Conservation (phyloP, 306 rosid genomes). For the Vigna hirtella region DNA sequence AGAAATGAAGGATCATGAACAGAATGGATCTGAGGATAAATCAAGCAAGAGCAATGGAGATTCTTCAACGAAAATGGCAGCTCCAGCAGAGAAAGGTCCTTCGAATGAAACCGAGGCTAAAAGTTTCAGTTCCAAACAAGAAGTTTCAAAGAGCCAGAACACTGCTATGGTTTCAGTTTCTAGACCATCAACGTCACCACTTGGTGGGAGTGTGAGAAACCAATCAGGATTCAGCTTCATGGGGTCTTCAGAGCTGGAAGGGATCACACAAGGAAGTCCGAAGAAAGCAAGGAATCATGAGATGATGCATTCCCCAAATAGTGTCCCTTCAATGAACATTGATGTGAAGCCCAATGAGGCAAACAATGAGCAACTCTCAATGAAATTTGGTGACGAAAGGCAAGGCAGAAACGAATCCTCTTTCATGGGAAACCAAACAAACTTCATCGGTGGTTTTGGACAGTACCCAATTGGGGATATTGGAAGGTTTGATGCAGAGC, state of each 20-base stretch:
- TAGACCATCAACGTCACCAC: slow-evolving; percentile 60
- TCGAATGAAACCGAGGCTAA: slow-evolving; percentile 49
- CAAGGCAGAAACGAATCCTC: slow-evolving; percentile 85
- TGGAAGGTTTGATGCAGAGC: slow-evolving; percentile 83
- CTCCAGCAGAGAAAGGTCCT: slow-evolving; percentile 54
- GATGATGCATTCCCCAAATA: slow-evolving; percentile 56
- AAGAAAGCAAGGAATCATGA: slow-evolving; percentile 78
- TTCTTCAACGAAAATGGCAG: slow-evolving; percentile 59
- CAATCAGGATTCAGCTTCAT: slow-evolving; percentile 81
- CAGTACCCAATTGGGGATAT: slow-evolving; percentile 94
- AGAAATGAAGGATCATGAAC: slow-evolving; percentile 90
- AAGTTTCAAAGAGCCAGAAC: slow-evolving; percentile 53
- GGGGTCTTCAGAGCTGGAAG: slow-evolving; percentile 88
- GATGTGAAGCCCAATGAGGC: slow-evolving; percentile 63
- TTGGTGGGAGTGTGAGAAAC: slow-evolving; percentile 62
- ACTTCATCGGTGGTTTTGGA: slow-evolving; percentile 88
- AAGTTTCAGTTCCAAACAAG: slow-evolving; percentile 68
- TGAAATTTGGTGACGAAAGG: slow-evolving; percentile 77
- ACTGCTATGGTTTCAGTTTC: slow-evolving; percentile 58
- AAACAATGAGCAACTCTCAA: slow-evolving; percentile 56
- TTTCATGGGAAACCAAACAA: slow-evolving; percentile 79
- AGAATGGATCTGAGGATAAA: slow-evolving; percentile 67
- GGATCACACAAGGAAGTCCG: slow-evolving; percentile 85
- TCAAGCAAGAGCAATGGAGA: slow-evolving; percentile 73
- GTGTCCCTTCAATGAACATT: slow-evolving; percentile 56